These are phyloP conservation scores for Xylariales sp. DNA, from an alignment of 2,329 filamentous ascomycete genomes.

Conservation along the genomic window DNA sequence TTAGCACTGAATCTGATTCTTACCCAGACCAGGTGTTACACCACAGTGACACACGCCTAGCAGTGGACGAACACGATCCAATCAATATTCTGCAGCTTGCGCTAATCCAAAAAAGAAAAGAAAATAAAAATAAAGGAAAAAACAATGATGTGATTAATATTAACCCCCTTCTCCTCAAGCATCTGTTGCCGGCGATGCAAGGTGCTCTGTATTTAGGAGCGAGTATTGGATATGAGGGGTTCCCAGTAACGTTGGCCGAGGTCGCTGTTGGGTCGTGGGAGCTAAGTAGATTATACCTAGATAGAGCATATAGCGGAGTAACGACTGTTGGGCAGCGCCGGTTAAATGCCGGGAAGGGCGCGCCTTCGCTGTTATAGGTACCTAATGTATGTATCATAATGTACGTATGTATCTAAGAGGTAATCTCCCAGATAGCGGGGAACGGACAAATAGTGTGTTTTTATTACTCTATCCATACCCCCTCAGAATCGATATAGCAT, in stretches of 20 bases:
- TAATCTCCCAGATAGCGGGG: no score
- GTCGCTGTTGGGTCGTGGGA: conserved; percentile 8
- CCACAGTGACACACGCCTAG: conserved; percentile 25
- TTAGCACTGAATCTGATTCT: conserved; percentile 8
- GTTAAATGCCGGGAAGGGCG: conserved; percentile 9
- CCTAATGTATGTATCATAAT: no score
- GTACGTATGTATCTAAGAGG: no score
- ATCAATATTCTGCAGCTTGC: background rate
- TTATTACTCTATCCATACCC: no score
- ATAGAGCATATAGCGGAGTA: background rate
- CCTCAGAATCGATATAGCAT: no score
- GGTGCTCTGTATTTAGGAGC: conserved; percentile 6
- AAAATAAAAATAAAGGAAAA: background rate
- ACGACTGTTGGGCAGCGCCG: background rate
- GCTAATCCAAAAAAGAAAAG: conserved; percentile 6
- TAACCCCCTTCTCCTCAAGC: conserved; percentile 25
- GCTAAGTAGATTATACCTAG: background rate
- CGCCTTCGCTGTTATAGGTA: background rate
- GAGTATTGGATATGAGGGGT: conserved; percentile 16
- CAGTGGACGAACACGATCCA: conserved; percentile 3
- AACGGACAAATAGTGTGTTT: no score
- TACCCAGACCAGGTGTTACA: conserved; percentile 14
- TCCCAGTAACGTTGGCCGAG: conserved; percentile 11
- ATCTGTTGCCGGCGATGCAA: conserved; percentile 29
- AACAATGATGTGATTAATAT: background rate